Conservation (phyloP, 495 filamentous ascomycete species). For the Acidiella bohemica region DNA sequence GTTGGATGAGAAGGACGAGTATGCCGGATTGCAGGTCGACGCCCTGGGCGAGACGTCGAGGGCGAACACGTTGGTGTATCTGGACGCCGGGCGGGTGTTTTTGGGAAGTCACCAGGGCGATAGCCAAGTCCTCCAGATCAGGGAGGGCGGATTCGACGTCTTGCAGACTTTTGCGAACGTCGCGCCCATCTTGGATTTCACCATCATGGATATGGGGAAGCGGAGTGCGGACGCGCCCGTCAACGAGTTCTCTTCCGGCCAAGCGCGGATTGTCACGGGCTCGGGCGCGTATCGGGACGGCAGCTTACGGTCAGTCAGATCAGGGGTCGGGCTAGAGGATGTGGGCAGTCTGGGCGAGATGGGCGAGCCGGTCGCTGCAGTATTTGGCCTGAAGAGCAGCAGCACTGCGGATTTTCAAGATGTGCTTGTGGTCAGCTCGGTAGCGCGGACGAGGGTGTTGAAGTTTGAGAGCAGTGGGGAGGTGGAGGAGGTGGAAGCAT, state of each 20-base stretch:
- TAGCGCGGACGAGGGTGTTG: slow-evolving; percentile 75
- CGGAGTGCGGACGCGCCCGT: slow-evolving; percentile 60
- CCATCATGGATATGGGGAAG: slow-evolving; percentile 87
- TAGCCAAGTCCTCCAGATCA: slow-evolving; percentile 64
- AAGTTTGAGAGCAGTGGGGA: slow-evolving; percentile 59
- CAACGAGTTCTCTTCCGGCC: slow-evolving; percentile 86
- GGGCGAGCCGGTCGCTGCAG: slow-evolving; percentile 48
- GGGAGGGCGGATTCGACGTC: slow-evolving; percentile 41
- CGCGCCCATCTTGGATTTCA: slow-evolving; percentile 83
- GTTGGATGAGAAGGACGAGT: slow-evolving; percentile 45
- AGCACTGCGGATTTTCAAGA: slow-evolving; percentile 40
- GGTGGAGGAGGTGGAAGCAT: slow-evolving; percentile 70
- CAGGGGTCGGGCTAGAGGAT: slow-evolving; percentile 88
- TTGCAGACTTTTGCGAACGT: slow-evolving; percentile 74
- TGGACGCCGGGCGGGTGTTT: slow-evolving; percentile 62
- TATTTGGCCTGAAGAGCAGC: slow-evolving; percentile 51
- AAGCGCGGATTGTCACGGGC: slow-evolving; percentile 84
- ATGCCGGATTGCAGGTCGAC: slow-evolving; percentile 53
- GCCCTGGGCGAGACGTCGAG: slow-evolving; percentile 57
- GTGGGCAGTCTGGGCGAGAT: slow-evolving; percentile 70
- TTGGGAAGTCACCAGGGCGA: slow-evolving; percentile 88
- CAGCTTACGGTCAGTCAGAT: slow-evolving; percentile 73
- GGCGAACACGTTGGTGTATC: slow-evolving; percentile 63
- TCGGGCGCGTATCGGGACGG: slow-evolving; percentile 82
- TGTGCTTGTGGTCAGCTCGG: slow-evolving; percentile 64